Evolutionary conservation across 2,329 filamentous ascomycete genomes (phyloP).

Genomic region (Neonectria magnoliae): DNA sequence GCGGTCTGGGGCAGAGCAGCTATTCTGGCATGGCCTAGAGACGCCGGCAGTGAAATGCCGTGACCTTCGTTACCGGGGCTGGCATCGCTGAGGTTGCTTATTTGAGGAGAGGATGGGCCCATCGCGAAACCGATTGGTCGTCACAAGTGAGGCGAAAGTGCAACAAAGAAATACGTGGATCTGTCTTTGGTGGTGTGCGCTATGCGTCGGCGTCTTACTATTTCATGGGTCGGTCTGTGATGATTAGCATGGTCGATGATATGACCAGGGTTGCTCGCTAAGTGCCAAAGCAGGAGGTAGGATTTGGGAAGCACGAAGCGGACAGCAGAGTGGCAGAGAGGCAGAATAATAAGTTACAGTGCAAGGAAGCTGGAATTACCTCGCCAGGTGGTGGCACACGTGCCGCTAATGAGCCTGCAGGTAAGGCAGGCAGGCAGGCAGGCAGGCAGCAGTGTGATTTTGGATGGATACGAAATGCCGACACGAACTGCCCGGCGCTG

Average conservation of each 20-base stretch:
- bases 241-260: conserved; percentile 13
- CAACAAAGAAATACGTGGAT: conserved; percentile 3
- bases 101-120: conserved; percentile 20
- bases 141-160: conserved; percentile 1
- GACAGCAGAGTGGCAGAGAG: neutral
- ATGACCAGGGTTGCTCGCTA: conserved; percentile 1
- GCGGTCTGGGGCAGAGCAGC: conserved; percentile 68
- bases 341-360: too few species aligned
- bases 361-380: conserved; percentile 5
- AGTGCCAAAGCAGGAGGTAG: neutral
- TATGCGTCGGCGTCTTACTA: conserved; percentile 1
- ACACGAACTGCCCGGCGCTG: conserved; percentile 14
- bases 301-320: neutral
- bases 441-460: conserved; percentile 19
- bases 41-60: conserved; percentile 53
- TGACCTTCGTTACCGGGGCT: conserved; percentile 16
- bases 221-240: conserved; percentile 12
- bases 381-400: conserved; percentile 22
- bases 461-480: conserved; percentile 22
- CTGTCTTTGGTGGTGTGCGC: neutral
- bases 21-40: conserved; percentile 64
- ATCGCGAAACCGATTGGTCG: conserved; percentile 23
- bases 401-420: conserved; percentile 27
- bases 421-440: neutral
- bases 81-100: neutral